Base-by-base conservation (phyloP, 2,329 filamentous ascomycete species). In the Huntiella moniliformis region DNA sequence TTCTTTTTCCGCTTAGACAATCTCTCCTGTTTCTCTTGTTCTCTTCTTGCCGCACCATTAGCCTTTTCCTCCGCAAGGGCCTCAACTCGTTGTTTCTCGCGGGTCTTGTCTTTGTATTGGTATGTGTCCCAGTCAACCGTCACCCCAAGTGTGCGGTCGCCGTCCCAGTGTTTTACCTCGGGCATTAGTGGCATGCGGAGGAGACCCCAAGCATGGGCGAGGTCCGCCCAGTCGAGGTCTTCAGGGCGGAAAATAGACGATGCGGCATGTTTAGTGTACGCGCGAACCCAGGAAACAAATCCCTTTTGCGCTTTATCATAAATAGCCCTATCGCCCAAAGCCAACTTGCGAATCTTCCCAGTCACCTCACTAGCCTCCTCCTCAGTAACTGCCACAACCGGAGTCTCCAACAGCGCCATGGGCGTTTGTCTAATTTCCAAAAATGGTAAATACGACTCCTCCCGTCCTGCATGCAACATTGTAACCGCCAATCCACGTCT, bases 171-270 rank as follows among this genome's bases (percentile, higher is more conserved):
- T 55, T 78, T 80, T 45, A 84, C 64, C 60, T 98, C 91, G 0
- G 91, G 88, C 91, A 98, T 98, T 57, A 82, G 85, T 3, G 91
- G 91, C 52, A 96, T 69, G 43, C 78, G 78, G 2, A 95, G 67
- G 1, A 98, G 67, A 1, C 84, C 91, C 84, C 88, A 98, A 1
- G 80, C 82, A 45, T 75, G 68, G 1, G 78, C 88, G 1, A 91
- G 68, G 45, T 86, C 80, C 4, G 71, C 64, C 91, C 91, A 98
- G 59, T 94, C 79, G 12, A 95, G 68, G 55, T 92, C 85, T 3
- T 69, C 60, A 2, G 85, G 67, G 8, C 82, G 76, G 66, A 98
- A 98, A 53, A 98, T 96, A 56, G 85, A 92, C 50, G 76, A 79
- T 1, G 88, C 86, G 53, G 87, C 77, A 56, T 96, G 91, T 56